These are phyloP conservation scores for Elaphomyces granulatus DNA, from an alignment of 495 filamentous ascomycete species.

Conservation along the genomic window DNA sequence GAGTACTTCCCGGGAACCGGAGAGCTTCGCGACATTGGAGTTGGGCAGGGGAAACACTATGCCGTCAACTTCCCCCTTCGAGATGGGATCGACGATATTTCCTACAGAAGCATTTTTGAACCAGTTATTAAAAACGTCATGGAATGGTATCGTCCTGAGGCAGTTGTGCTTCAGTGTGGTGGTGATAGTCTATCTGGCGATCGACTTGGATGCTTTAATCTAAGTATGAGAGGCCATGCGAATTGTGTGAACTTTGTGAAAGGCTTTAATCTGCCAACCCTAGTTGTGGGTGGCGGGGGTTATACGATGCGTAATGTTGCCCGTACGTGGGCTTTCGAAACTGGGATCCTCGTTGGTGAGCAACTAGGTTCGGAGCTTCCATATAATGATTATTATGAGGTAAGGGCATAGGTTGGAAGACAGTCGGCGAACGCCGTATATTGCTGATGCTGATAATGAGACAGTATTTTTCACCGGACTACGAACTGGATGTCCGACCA, in stretches of 20 bases:
- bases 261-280: constrained; percentile 75
- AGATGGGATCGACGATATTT: constrained; percentile 84
- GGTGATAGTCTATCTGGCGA: constrained; percentile 93
- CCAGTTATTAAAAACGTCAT: constrained; percentile 87
- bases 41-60: constrained; percentile 85
- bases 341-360: constrained; percentile 73
- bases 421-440: not conserved
- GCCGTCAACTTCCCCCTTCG: constrained; percentile 93
- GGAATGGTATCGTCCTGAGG: constrained; percentile 89
- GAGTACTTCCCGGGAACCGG: constrained; percentile 98
- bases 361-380: constrained; percentile 70
- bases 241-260: constrained; percentile 97
- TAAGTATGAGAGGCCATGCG: constrained; percentile 94
- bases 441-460: not conserved
- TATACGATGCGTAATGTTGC: constrained; percentile 99
- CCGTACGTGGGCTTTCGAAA: constrained; percentile 94
- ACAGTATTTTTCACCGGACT: constrained; percentile 94
- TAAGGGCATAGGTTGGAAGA: constrained; percentile 26
- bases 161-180: constrained; percentile 92
- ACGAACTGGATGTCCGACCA: constrained; percentile 82
- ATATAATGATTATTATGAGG: constrained; percentile 97
- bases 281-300: constrained; percentile 88
- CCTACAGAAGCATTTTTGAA: constrained; percentile 93
- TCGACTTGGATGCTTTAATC: constrained; percentile 91
- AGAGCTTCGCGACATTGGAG: constrained; percentile 88